These are phyloP conservation scores for Leptodontidium sp. DNA, from an alignment of 2,329 filamentous ascomycete species.

Conservation along the genomic window DNA sequence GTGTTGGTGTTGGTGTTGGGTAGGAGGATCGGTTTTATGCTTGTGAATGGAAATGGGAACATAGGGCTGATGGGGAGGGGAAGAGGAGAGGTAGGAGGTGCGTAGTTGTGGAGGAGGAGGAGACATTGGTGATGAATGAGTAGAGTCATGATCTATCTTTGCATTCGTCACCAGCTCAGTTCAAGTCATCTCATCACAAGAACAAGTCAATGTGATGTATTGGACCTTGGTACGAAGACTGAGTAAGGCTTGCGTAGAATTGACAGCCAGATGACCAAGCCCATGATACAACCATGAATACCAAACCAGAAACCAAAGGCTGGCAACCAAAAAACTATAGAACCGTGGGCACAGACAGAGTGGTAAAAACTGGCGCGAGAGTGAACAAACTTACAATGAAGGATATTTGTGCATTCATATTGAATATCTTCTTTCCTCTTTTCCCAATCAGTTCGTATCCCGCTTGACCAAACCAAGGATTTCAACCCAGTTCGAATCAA, in stretches of 20 bases:
- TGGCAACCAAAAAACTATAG: background rate
- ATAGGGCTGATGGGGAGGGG: constrained; percentile 15
- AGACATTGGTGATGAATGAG: constrained; percentile 20
- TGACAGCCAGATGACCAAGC: background rate
- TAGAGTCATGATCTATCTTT: constrained; percentile 16
- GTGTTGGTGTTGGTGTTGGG: constrained; percentile 34
- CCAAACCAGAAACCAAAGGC: background rate
- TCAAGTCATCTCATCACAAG: constrained; percentile 21
- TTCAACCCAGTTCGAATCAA: background rate
- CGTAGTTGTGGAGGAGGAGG: constrained; percentile 19
- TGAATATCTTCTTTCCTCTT: constrained; percentile 37
- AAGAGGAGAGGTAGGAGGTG: background rate
- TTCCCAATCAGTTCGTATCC: constrained; percentile 36
- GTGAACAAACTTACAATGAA: constrained; percentile 58
- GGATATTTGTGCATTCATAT: constrained; percentile 65
- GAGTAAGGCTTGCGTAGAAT: background rate
- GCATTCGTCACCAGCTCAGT: background rate
- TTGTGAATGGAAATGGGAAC: constrained; percentile 25
- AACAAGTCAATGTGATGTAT: constrained; percentile 18
- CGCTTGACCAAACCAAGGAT: constrained; percentile 8
- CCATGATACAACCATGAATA: background rate
- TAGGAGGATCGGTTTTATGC: constrained; percentile 35
- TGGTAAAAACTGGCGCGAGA: no score
- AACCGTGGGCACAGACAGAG: constrained; percentile 2
- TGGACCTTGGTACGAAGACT: background rate